A percentile compares a stretch with the other conserved stretches of the same genome.
Conservation (phyloP, 306 rosid species). For the Begonia peltatifolia region DNA sequence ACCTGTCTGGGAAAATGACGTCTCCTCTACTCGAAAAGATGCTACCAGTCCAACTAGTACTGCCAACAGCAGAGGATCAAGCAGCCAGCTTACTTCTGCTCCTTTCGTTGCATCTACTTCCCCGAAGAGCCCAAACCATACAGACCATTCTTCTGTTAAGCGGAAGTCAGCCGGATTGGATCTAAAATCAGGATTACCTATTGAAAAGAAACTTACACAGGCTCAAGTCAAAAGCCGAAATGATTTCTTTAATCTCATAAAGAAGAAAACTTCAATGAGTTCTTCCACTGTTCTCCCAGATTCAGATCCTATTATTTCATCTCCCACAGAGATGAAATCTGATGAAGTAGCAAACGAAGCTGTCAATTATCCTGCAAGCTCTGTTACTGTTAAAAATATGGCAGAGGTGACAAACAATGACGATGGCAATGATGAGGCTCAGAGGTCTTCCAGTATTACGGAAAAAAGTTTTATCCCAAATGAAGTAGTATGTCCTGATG, state of each 20-base stretch:
- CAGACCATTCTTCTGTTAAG: slow-evolving; percentile 39
- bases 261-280: slow-evolving; percentile 56
- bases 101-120: slow-evolving; percentile 43
- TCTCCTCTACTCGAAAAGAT: slow-evolving; percentile 41
- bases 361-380: slow-evolving; percentile 29
- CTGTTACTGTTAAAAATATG: slow-evolving; percentile 32
- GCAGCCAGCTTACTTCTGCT: slow-evolving; percentile 44
- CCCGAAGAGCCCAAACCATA: slow-evolving; percentile 44
- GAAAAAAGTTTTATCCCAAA: slow-evolving; percentile 21
- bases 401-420: slow-evolving; percentile 42
- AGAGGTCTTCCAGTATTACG: slow-evolving; percentile 25
- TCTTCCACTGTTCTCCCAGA: slow-evolving; percentile 38
- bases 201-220: slow-evolving; percentile 64
- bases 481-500: slow-evolving; percentile 51
- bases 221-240: slow-evolving; percentile 87
- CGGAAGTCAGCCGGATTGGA: slow-evolving; percentile 54
- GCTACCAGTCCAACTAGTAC: slow-evolving; percentile 37
- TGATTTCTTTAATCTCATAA: slow-evolving; percentile 76
- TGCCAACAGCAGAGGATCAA: slow-evolving; percentile 41
- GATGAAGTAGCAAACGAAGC: slow-evolving; percentile 35
- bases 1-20: slow-evolving; percentile 81
- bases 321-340: slow-evolving; percentile 48
- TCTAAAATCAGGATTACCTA: slow-evolving; percentile 44
- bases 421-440: slow-evolving; percentile 33
- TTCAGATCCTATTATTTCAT: slow-evolving; percentile 33